phyloP scores from a whole-genome alignment of 495 filamentous ascomycete species.

The Symbiotaphrina buchneri region DNA sequence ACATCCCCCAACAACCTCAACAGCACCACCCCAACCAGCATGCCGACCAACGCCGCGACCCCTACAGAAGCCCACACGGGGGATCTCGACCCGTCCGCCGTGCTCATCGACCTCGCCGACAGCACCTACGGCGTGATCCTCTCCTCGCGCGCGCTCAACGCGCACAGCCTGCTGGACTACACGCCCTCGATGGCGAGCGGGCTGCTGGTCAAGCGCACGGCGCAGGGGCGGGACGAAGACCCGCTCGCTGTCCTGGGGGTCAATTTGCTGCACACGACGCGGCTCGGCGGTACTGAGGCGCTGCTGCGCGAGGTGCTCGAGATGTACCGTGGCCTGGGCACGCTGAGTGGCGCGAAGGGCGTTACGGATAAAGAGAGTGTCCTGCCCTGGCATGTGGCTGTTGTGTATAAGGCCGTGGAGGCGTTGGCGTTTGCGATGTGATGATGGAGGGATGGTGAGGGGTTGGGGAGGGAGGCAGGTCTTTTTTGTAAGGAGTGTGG shows the following conservation, averaged over 20 bases:
- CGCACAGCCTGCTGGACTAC: conserved; percentile 35
- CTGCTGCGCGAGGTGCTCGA: conserved; percentile 47
- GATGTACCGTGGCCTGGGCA: conserved; percentile 56
- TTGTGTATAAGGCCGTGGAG: conserved; percentile 42
- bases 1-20: conserved; percentile 22
- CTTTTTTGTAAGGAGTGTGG: too few relatives aligned
- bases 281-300: conserved; percentile 27
- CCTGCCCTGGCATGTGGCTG: conserved; percentile 70
- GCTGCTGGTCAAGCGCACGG: conserved; percentile 49
- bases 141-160: conserved; percentile 46
- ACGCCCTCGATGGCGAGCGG: conserved; percentile 45
- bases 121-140: conserved; percentile 64
- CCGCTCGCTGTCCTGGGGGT: conserved; percentile 39
- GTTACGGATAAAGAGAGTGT: conserved; percentile 35
- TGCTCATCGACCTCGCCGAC: conserved; percentile 55
- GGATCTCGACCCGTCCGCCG: conserved; percentile 47
- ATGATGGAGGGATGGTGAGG: too few relatives aligned
- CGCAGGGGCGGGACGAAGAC: conserved; percentile 34
- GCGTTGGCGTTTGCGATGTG: conserved; percentile 33
- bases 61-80: conserved; percentile 26
- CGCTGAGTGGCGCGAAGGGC: conserved; percentile 47
- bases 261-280: conserved; percentile 34
- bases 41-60: conserved; percentile 22
- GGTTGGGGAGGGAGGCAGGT: too few relatives aligned
- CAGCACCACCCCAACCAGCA: conserved; percentile 25